Percentiles rank a stretch among this genome's conserved stretches.
phyloP scores from a whole-genome alignment of 2,329 filamentous ascomycete species.

The Lithohypha guttulata region DNA sequence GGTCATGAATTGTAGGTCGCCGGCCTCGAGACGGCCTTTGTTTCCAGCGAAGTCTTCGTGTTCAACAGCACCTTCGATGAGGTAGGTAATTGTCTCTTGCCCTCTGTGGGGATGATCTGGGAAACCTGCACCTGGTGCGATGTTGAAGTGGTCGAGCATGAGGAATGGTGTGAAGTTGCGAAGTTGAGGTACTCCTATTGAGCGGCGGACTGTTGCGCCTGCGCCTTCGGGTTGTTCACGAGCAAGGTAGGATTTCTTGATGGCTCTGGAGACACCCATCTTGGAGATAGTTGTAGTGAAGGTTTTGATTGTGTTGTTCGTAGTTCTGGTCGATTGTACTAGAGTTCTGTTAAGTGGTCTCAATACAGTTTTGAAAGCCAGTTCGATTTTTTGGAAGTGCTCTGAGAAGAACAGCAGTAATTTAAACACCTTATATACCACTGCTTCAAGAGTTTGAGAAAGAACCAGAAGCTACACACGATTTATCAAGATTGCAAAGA shows the following conservation, averaged over 20 bases:
- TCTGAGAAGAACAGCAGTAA: too few relatives aligned
- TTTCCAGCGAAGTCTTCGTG: constrained; percentile 89
- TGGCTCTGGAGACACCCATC: constrained; percentile 61
- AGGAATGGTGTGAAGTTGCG: constrained; percentile 85
- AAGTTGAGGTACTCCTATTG: constrained; percentile 72
- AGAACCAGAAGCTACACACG: too few relatives aligned
- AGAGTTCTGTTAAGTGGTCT: not conserved
- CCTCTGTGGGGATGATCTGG: constrained; percentile 77
- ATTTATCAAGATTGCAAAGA: too few relatives aligned
- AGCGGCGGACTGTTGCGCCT: constrained; percentile 75
- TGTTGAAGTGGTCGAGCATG: constrained; percentile 89
- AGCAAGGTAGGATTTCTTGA: constrained; percentile 74
- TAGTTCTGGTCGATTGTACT: not conserved
- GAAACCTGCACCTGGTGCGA: constrained; percentile 72
- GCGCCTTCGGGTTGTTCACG: constrained; percentile 79
- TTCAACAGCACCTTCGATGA: constrained; percentile 75
- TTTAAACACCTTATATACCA: too few relatives aligned
- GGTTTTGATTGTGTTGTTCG: constrained; percentile 1
- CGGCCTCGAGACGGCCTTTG: constrained; percentile 68
- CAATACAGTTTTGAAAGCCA: not conserved
- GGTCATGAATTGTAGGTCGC: constrained; percentile 98
- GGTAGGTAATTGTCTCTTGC: constrained; percentile 83
- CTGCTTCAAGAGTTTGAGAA: too few relatives aligned
- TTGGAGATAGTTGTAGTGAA: constrained; percentile 29
- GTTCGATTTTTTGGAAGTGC: not conserved